Percentiles rank a stretch among this genome's conserved stretches.
phyloP scores from a whole-genome alignment of 2,329 filamentous ascomycete species.

The Hortaea werneckii region DNA sequence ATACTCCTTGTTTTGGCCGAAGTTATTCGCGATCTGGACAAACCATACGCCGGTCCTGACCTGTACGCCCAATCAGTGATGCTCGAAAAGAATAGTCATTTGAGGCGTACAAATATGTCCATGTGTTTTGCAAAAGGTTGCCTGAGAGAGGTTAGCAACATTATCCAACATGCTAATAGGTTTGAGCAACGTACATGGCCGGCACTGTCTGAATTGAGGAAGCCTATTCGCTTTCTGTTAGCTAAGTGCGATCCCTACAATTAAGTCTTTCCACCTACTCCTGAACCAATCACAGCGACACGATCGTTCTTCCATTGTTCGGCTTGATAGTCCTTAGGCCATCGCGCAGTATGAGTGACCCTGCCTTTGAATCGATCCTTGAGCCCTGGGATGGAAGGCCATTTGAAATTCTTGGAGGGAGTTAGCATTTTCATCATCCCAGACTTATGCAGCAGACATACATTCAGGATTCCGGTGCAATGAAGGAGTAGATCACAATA shows the following conservation, averaged over 20 bases:
- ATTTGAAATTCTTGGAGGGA: constrained; percentile 26
- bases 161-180: no score
- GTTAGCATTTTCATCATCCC: background rate
- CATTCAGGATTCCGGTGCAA: constrained; percentile 31
- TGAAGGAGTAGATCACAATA: constrained; percentile 35
- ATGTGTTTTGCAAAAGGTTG: constrained; percentile 37
- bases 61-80: background rate
- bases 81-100: background rate
- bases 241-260: no score
- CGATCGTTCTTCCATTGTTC: constrained; percentile 33
- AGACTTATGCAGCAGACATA: background rate
- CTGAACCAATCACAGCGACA: constrained; percentile 37
- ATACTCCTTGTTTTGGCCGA: constrained; percentile 37
- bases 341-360: constrained; percentile 35
- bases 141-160: no score
- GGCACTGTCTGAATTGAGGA: constrained; percentile 38
- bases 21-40: constrained; percentile 37
- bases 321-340: constrained; percentile 36
- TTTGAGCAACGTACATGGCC: constrained; percentile 22
- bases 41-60: constrained; percentile 37
- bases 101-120: constrained; percentile 32
- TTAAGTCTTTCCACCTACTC: constrained; percentile 16
- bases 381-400: constrained; percentile 31
- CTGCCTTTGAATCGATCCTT: constrained; percentile 36
- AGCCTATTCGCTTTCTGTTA: background rate